Percentiles rank a stretch among this genome's conserved stretches.
These are phyloP conservation scores for Diophrys sp. DNA, from an alignment of 73 alveolate genomes.

Conservation along the genomic window DNA sequence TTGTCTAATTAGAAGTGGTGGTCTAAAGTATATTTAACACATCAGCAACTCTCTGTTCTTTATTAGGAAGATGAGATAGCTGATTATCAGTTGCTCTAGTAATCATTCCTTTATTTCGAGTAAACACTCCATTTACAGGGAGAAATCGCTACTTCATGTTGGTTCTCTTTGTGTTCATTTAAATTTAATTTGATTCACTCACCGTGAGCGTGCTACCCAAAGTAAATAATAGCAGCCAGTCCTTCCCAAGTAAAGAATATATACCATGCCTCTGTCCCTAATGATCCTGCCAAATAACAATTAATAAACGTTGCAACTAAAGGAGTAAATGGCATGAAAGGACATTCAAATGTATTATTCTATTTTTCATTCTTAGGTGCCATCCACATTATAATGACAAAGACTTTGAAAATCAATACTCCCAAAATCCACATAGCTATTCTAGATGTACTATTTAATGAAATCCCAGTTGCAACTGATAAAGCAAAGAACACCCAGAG, in stretches of 20 bases:
- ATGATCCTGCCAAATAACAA: conserved; percentile 9
- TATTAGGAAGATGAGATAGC: too few species aligned
- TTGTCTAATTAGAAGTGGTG: too few species aligned
- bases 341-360: conserved; percentile 7
- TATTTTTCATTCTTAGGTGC: neutral
- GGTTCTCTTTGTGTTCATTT: neutral
- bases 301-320: conserved; percentile 26
- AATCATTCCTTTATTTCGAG: too few species aligned
- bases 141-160: too few species aligned
- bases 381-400: neutral
- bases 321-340: conserved; percentile 27
- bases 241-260: conserved; percentile 10
- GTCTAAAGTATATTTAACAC: too few species aligned
- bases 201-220: too few species aligned
- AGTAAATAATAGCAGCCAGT: conserved; percentile 21
- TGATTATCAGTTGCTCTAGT: too few species aligned
- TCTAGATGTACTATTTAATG: conserved; percentile 2
- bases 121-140: too few species aligned
- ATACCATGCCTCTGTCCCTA: conserved; percentile 15
- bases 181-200: conserved; percentile 1
- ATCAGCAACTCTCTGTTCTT: too few species aligned
- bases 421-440: neutral
- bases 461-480: neutral
- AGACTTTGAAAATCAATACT: neutral
- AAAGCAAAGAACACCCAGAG: conserved; percentile 8